phyloP scores from a whole-genome alignment of 2,329 filamentous ascomycete genomes.

The Pezicula neosporulosa region DNA sequence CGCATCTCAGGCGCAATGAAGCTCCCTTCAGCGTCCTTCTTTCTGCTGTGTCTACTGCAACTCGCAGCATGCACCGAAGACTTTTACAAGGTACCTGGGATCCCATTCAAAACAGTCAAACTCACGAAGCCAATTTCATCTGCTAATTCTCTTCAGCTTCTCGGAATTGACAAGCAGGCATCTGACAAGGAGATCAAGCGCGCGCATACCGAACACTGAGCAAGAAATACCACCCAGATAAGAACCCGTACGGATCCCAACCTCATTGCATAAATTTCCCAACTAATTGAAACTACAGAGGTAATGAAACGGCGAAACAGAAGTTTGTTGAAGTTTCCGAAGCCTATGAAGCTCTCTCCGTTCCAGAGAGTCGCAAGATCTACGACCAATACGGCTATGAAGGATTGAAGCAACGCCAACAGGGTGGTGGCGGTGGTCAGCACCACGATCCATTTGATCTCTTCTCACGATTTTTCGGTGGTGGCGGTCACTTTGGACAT shows the following conservation, averaged over 20 bases:
- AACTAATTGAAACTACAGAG: constrained; percentile 42
- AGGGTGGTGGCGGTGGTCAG: constrained; percentile 60
- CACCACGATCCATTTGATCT: constrained; percentile 91
- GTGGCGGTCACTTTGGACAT: constrained; percentile 65
- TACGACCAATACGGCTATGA: constrained; percentile 96
- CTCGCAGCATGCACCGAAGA: constrained; percentile 61
- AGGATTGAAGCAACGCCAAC: constrained; percentile 77
- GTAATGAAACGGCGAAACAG: constrained; percentile 74
- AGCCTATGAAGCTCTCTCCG: constrained; percentile 88
- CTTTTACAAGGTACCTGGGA: constrained; percentile 66
- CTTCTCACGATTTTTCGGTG: constrained; percentile 95
- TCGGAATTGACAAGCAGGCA: constrained; percentile 76
- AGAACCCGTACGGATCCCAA: constrained; percentile 74
- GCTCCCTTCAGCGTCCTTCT: constrained; percentile 45
- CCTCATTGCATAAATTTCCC: background rate
- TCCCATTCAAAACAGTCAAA: constrained; percentile 1
- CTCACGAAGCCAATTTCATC: background rate
- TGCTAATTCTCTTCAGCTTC: constrained; percentile 48
- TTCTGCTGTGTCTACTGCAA: constrained; percentile 52
- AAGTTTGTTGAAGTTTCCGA: constrained; percentile 94
- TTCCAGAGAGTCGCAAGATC: constrained; percentile 75
- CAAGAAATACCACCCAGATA: constrained; percentile 97
- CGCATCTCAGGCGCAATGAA: constrained; percentile 38
- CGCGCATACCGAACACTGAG: constrained; percentile 86
- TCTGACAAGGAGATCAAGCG: constrained; percentile 88